Evolutionary conservation across 2,329 filamentous ascomycete genomes (phyloP).

Genomic region (Aspergillus ibericus): DNA sequence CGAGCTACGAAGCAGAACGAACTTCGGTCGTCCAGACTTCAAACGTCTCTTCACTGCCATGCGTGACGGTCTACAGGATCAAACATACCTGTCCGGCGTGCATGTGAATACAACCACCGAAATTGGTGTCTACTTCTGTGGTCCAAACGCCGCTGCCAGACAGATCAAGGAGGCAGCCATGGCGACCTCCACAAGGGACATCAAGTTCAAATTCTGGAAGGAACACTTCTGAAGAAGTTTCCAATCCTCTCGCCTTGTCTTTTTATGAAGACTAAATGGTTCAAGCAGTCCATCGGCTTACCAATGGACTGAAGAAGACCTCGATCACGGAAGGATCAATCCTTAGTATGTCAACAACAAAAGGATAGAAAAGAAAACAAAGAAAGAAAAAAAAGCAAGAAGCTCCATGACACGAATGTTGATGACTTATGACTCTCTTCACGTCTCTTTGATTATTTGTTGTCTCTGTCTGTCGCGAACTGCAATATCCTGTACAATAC

Average conservation of each 20-base stretch:
- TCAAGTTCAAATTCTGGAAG: conserved; percentile 98
- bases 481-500: conserved; percentile 15
- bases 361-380: background rate
- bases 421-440: conserved; percentile 26
- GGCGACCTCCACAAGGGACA: conserved; percentile 69
- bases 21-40: conserved; percentile 95
- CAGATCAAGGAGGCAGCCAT: conserved; percentile 83
- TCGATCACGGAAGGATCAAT: too few species aligned
- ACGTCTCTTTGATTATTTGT: conserved; percentile 4
- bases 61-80: conserved; percentile 82
- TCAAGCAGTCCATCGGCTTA: too few species aligned
- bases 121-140: conserved; percentile 97
- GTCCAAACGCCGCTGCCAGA: conserved; percentile 75
- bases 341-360: background rate
- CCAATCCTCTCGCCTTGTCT: background rate
- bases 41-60: conserved; percentile 74
- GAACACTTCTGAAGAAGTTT: conserved; percentile 63
- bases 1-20: conserved; percentile 83
- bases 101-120: conserved; percentile 76
- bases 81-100: conserved; percentile 80
- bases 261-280: too few species aligned
- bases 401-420: background rate
- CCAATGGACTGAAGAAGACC: too few species aligned
- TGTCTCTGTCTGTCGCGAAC: conserved; percentile 9
- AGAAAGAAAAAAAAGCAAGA: background rate